Base-by-base conservation (phyloP, 192 early-diverging fungal genomes). In the Gonapodya prolifera region DNA sequence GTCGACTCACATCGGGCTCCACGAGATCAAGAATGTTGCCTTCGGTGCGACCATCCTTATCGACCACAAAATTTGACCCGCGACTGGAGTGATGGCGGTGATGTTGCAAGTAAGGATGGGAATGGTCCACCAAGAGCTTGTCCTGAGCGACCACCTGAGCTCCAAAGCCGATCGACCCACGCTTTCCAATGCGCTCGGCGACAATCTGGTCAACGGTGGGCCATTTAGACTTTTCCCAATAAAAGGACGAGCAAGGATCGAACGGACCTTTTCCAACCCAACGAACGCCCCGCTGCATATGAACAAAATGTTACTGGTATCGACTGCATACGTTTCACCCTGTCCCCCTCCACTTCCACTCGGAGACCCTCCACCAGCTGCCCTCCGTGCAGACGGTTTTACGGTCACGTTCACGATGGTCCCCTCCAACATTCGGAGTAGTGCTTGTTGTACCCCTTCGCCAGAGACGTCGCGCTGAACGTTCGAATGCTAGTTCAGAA, bases 241-340 rank as follows among this genome's bases (percentile, higher is more conserved):
- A 16, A 16, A 16, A 61, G 8, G 45, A 61, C 23, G 45, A 8
- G 8, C 23, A 23, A 61, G 45, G 45, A 23, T 61, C 8, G 23
- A 23, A 61, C 45, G 8, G 8, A 61, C 45, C 61, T 90, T 93
- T 70, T 96, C 94, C 29, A 96, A 80, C 1, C 93, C 94, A 77
- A 94, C 90, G 80, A 96, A 96, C 0, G 94, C 94, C 17, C 94
- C 94, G 73, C 92, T 94, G 35, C 93, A 85, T 32, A 96, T 91
- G 82, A 96, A 96, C 75, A 96, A 79, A 75, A 96, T 96, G 80
- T 96, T 96, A 80, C 89, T 91, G 0, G 94, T 96, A 81, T 96
- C 93, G 2, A 96, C 93, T 1, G 89, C 84, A 80, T 91, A 94
- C 2, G 91, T 86, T n/a, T 96, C 93, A 45, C 92, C 93, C 79